Base-by-base conservation (phyloP, 148 eudicot species). In the Amaranthus cruentus region DNA sequence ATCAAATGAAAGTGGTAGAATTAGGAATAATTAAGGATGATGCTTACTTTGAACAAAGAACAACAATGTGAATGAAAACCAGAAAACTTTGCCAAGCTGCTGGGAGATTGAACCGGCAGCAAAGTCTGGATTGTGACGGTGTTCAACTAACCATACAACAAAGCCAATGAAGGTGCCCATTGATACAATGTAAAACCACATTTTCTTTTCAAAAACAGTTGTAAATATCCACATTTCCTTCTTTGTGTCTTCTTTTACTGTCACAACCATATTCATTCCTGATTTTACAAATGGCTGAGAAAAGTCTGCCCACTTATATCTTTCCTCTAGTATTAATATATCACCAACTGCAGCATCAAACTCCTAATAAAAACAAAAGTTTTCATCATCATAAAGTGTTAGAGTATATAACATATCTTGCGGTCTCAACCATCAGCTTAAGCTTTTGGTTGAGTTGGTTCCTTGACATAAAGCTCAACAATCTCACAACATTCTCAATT, bases 121-220 rank as follows among this genome's bases (percentile, higher is more conserved):
- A 55, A 82, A 77, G 0, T 80, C 82, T 14, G 69, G 55, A 54
- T 72, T 67, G 53, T 71, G 47, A 9, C 62, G 47, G 42, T 78
- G 76, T 76, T 83, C 86, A 38, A 78, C 75, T 9, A 79, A 53
- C 82, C 86, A 86, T 9, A 86, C 79, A 47, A 83, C 81, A 48
- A 78, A 75, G 18, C 83, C 85, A 7, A 74, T 75, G 15, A 65
- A 77, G 38, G 77, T 38, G 51, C 80, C 73, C 83, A 79, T 71
- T 59, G 59, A 56, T 14, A 78, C 76, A 21, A 86, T 62, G n/a
- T 79, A 61, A 61, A 79, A 43, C 89, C 89, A 81, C 85, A 86
- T 74, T 28, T 72, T 69, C 53, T 11, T 61, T 9, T 76, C 77
- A 68, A 86, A 83, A 13, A 77, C 81, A 49, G 55, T 63, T 60